These are phyloP conservation scores for Skeletonema tropicum DNA, from an alignment of 108 stramenopile species.

Conservation along the genomic window DNA sequence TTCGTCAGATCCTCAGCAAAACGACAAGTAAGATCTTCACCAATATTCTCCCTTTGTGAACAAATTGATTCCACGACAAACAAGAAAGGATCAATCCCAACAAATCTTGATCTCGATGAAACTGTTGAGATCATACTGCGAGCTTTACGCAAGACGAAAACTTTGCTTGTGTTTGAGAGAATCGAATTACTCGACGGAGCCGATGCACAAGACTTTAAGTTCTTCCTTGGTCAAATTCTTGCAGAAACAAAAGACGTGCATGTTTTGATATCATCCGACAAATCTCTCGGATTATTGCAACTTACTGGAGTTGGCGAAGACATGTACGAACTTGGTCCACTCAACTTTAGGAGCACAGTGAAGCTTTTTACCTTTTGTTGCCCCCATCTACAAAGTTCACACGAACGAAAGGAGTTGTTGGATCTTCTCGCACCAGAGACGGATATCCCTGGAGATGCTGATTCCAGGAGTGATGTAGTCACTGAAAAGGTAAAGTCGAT, in stretches of 20 bases:
- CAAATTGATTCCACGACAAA: slow-evolving; percentile 43
- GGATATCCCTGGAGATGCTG: slow-evolving; percentile 20
- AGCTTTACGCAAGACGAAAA: slow-evolving; percentile 55
- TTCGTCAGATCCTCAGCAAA: slow-evolving; percentile 58
- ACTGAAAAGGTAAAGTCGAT: slow-evolving; percentile 34
- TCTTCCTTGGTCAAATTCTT: slow-evolving; percentile 68
- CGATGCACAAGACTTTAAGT: slow-evolving; percentile 68
- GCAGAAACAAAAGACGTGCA: slow-evolving; percentile 66
- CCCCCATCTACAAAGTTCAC: slow-evolving; percentile 70
- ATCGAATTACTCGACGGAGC: slow-evolving; percentile 57
- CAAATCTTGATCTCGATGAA: slow-evolving; percentile 50
- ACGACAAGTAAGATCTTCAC: slow-evolving; percentile 33
- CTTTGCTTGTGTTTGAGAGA: slow-evolving; percentile 75
- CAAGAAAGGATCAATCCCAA: slow-evolving; percentile 16
- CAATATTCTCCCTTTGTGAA: slow-evolving; percentile 50
- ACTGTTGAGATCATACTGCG: slow-evolving; percentile 46
- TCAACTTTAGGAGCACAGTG: slow-evolving; percentile 63
- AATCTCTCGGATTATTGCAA: slow-evolving; percentile 52
- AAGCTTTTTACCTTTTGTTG: slow-evolving; percentile 73
- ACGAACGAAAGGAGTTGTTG: slow-evolving; percentile 57
- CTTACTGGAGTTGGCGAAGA: slow-evolving; percentile 68
- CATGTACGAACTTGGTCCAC: slow-evolving; percentile 60
- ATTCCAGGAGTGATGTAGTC: slow-evolving; percentile 12
- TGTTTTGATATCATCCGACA: slow-evolving; percentile 58
- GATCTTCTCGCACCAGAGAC: slow-evolving; percentile 33